phyloP scores from a whole-genome alignment of 2,329 filamentous ascomycete species.

The Paecilomyces sp. region DNA sequence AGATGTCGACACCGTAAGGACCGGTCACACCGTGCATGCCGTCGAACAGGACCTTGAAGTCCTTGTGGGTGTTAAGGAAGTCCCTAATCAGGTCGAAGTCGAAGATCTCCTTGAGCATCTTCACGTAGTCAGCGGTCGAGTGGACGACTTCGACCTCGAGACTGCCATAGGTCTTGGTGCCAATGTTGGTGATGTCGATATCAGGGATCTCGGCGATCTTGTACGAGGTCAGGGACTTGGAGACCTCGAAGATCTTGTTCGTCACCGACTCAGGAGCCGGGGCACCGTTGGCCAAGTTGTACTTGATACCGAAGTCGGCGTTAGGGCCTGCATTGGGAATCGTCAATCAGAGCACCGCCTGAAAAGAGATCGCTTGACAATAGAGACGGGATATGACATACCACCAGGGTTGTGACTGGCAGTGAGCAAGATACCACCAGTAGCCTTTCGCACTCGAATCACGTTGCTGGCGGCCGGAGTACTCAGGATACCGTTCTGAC shows the following conservation, averaged over 20 bases:
- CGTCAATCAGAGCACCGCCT: neutral
- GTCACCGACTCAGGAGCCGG: constrained; percentile 94
- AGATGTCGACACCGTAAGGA: constrained; percentile 89
- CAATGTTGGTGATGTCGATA: constrained; percentile 75
- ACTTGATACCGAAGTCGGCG: constrained; percentile 99
- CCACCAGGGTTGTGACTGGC: constrained; percentile 98
- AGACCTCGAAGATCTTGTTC: constrained; percentile 93
- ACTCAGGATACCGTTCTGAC: constrained; percentile 91
- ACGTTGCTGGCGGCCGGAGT: constrained; percentile 94
- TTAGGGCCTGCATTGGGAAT: constrained; percentile 59
- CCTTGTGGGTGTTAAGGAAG: constrained; percentile 77
- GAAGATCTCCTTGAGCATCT: constrained; percentile 97
- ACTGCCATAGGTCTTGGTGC: constrained; percentile 72
- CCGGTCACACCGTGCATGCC: constrained; percentile 91
- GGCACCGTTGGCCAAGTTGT: constrained; percentile 94
- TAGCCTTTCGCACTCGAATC: constrained; percentile 90
- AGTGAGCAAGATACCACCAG: constrained; percentile 91
- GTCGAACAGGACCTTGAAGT: constrained; percentile 97
- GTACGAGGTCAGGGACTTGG: constrained; percentile 85
- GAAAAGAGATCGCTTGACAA: neutral
- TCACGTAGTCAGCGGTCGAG: constrained; percentile 83
- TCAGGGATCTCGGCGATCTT: constrained; percentile 84
- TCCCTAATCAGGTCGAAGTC: constrained; percentile 94
- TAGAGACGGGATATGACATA: constrained; percentile 39
- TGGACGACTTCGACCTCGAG: constrained; percentile 95